Conservation (phyloP, 2,329 filamentous ascomycete species). For the Fusarium globosum region DNA sequence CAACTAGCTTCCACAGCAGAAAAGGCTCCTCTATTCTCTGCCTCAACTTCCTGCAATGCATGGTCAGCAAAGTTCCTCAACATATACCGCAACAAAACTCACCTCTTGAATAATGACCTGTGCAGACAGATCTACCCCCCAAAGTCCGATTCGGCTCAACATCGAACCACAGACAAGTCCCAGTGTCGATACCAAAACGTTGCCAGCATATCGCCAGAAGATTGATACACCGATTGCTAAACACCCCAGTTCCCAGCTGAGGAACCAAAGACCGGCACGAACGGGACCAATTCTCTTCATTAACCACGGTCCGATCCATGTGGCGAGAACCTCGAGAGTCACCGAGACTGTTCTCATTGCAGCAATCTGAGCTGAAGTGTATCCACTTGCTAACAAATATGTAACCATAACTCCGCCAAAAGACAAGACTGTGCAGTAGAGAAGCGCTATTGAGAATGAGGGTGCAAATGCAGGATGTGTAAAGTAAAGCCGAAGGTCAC, state of each 20-base stretch:
- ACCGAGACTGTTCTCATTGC: conserved; percentile 64
- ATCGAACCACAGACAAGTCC: conserved; percentile 63
- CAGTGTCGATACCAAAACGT: conserved; percentile 54
- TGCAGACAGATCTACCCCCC: conserved; percentile 70
- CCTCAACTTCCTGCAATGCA: conserved; percentile 60
- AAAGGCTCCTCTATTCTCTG: conserved; percentile 71
- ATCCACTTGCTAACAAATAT: conserved; percentile 67
- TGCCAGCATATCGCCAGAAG: conserved; percentile 52
- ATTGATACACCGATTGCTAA: conserved; percentile 57
- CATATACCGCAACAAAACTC: conserved; percentile 2
- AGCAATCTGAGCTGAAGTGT: conserved; percentile 63
- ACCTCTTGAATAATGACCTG: conserved; percentile 73
- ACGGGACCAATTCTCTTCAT: conserved; percentile 67
- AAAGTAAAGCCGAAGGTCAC: conserved; percentile 57
- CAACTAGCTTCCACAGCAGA: conserved; percentile 74
- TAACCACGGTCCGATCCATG: conserved; percentile 67
- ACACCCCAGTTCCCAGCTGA: conserved; percentile 74
- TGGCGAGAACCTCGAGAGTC: conserved; percentile 68
- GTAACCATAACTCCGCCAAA: conserved; percentile 73
- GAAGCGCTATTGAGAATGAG: conserved; percentile 67
- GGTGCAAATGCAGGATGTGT: conserved; percentile 67
- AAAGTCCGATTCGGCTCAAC: conserved; percentile 68
- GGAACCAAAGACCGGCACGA: conserved; percentile 76
- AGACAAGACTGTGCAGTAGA: conserved; percentile 71
- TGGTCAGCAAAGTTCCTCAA: conserved; percentile 2